Conservation (phyloP, 1,139 yeast species). For the Scheffersomyces segobiensis region DNA sequence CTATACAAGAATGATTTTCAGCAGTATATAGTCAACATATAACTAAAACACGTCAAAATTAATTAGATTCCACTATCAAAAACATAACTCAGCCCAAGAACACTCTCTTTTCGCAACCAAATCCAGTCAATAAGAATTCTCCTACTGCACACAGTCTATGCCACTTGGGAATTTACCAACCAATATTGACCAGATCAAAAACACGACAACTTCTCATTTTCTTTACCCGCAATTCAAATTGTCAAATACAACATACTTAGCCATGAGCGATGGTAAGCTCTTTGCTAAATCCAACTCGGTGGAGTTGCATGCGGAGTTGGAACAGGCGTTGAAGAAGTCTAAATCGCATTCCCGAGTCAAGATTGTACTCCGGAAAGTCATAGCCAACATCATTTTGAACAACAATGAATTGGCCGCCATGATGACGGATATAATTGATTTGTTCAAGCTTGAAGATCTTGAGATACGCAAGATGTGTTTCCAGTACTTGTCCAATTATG, state of each 20-base stretch:
- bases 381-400: constrained; percentile 83
- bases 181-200: neutral
- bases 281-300: constrained; percentile 48
- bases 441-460: constrained; percentile 64
- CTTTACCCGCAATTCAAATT: neutral
- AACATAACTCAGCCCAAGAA: too few species aligned
- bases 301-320: constrained; percentile 58
- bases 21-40: too few species aligned
- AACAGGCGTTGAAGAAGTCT: constrained; percentile 55
- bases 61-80: neutral
- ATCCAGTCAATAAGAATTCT: neutral
- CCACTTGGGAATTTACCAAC: neutral
- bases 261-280: constrained; percentile 46
- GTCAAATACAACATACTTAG: neutral
- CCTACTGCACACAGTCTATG: neutral
- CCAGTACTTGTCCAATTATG: constrained; percentile 61
- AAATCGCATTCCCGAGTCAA: constrained; percentile 51
- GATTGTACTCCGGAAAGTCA: constrained; percentile 67
- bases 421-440: constrained; percentile 64
- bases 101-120: neutral
- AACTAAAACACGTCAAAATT: too few species aligned
- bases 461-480: constrained; percentile 73
- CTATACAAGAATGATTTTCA: neutral
- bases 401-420: constrained; percentile 72
- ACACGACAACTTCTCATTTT: neutral